These are phyloP conservation scores for Aspergillus sp. DNA, from an alignment of 2,329 filamentous ascomycete species.

Conservation along the genomic window DNA sequence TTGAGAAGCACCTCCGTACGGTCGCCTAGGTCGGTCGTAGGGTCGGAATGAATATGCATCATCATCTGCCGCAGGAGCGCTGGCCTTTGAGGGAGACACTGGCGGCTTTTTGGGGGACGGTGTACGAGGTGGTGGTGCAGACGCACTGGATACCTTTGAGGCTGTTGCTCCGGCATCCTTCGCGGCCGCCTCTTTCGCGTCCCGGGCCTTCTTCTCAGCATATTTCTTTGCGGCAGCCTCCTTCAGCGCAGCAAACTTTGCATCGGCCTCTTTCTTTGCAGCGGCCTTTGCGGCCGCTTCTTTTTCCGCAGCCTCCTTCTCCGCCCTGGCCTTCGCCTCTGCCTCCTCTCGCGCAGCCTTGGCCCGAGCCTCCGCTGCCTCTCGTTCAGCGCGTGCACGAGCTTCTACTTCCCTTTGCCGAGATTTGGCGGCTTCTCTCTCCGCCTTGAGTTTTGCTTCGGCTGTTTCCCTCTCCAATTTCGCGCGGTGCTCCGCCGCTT, in stretches of 20 bases:
- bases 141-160: slow-evolving; percentile 28
- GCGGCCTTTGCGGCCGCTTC: slow-evolving; percentile 52
- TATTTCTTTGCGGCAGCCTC: slow-evolving; percentile 41
- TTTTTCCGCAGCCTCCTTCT: slow-evolving; percentile 61
- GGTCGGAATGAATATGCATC: slow-evolving; percentile 73
- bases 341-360: slow-evolving; percentile 24
- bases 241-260: slow-evolving; percentile 39
- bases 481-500: slow-evolving; percentile 35
- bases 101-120: slow-evolving; percentile 43
- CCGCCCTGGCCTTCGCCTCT: slow-evolving; percentile 35
- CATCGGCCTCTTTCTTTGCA: slow-evolving; percentile 39
- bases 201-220: slow-evolving; percentile 38
- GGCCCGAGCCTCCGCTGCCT: slow-evolving; percentile 25
- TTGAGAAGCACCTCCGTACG: slow-evolving; percentile 61
- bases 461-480: slow-evolving; percentile 33
- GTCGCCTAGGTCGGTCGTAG: slow-evolving; percentile 67
- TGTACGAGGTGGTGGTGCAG: slow-evolving; percentile 28
- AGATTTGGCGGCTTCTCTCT: slow-evolving; percentile 24
- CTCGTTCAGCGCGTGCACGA: slow-evolving; percentile 21
- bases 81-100: slow-evolving; percentile 25
- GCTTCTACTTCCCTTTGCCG: slow-evolving; percentile 21
- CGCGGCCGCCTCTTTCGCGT: slow-evolving; percentile 30
- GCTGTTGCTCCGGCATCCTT: slow-evolving; percentile 27
- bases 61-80: slow-evolving; percentile 55
- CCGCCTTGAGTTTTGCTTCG: slow-evolving; percentile 24